Percentiles rank a stretch among this genome's conserved stretches.
Evolutionary conservation across 2,329 filamentous ascomycete species (phyloP).

Genomic region (Beauveria pseudobassiana): DNA sequence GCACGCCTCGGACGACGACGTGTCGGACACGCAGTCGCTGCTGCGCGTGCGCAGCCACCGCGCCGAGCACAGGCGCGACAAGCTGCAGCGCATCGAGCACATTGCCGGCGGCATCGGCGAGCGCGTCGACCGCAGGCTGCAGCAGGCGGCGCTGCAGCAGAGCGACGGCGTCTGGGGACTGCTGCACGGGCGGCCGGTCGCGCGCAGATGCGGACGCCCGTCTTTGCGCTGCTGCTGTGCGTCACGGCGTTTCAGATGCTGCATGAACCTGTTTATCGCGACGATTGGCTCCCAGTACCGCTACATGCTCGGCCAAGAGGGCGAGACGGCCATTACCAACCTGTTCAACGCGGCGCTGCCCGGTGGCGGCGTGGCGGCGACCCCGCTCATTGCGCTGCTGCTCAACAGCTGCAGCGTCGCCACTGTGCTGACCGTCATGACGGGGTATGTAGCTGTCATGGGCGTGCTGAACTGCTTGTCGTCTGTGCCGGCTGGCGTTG

Average conservation of each 20-base stretch:
- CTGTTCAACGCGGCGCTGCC: conserved; percentile 49
- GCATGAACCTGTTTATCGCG: conserved; percentile 64
- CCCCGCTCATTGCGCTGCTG: conserved; percentile 64
- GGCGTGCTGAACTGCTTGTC: conserved; percentile 57
- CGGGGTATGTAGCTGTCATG: conserved; percentile 25
- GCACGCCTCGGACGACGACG: conserved; percentile 48
- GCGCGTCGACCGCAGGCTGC: conserved; percentile 45
- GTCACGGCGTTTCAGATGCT: conserved; percentile 55
- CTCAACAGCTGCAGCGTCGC: conserved; percentile 61
- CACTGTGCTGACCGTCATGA: conserved; percentile 28
- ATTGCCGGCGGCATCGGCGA: conserved; percentile 51
- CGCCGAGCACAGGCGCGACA: conserved; percentile 44
- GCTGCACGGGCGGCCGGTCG: conserved; percentile 57
- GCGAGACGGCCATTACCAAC: conserved; percentile 28
- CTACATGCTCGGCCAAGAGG: conserved; percentile 52
- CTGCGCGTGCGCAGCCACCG: conserved; percentile 34
- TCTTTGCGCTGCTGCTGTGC: conserved; percentile 64
- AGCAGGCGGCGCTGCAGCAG: conserved; percentile 46
- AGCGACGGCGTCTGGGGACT: conserved; percentile 64
- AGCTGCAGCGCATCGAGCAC: conserved; percentile 55
- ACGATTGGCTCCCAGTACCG: conserved; percentile 64
- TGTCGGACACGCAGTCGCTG: conserved; percentile 38
- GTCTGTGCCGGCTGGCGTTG: conserved; percentile 54
- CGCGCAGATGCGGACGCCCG: conserved; percentile 60
- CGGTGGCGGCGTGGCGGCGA: conserved; percentile 58